Evolutionary conservation across 2,329 filamentous ascomycete species (phyloP), one percentile per base, ranked within the genome.

Genomic region (Chaetothyriales sp.): DNA sequence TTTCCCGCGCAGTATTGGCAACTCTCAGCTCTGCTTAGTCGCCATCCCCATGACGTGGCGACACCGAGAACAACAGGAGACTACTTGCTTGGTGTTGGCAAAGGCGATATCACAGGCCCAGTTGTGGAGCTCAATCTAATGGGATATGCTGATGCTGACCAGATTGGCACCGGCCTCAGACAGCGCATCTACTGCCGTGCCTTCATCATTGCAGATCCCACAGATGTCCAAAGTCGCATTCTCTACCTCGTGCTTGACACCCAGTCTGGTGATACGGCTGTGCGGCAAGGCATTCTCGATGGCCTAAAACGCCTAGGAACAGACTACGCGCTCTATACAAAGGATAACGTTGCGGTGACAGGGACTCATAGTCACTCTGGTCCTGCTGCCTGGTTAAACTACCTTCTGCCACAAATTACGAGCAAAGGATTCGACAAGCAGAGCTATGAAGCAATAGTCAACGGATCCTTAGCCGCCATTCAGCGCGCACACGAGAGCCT

Each of bases 281-380:
- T 95, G 44, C 79, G 89, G 13, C 81, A 89, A 66, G 89, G 89
- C n/a, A 88, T 95, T 46, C 69, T 97, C 9, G 77, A 90, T 51
- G 85, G 80, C 1, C 73, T 97, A 7, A 71, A 74, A 43, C 73
- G 70, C 0, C 70, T 94, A 6, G 90, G 89, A 0, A 67, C 73
- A 15, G 82, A 84, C 2, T 95, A 89, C 65, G 73, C 77, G 1
- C 69, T 83, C 25, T 97, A 95, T 67, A 79, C 76, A 46, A 78
- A 85, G 61, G 77, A 85, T 60, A 97, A 95, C 63, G 70, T 95
- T 37, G 90, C 90, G 33, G 78, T 97, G 19, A 94, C 88, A 0
- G 90, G 89, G 50, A 97, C 90, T 0, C 90, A 97, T 67, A 92
- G 86, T 22, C 90, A 97, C 69, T 83, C 89, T 20, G 90, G 89